Conservation (phyloP, 139 green algal genomes). For the Chlamydomonas schloesseri region DNA sequence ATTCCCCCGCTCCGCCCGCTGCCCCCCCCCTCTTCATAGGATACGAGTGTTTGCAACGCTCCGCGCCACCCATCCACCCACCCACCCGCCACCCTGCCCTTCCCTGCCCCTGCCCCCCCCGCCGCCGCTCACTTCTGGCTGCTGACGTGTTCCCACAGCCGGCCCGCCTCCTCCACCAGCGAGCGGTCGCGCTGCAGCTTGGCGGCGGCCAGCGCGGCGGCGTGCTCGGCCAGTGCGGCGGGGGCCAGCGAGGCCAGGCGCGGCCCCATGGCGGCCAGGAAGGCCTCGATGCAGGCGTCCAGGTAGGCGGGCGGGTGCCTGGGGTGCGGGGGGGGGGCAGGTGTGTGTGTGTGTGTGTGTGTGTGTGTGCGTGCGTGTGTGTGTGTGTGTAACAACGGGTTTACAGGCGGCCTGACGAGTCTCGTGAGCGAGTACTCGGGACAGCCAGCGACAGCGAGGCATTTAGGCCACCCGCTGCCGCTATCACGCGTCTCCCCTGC, state of each 20-base stretch:
- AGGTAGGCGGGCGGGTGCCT: constrained; percentile 53
- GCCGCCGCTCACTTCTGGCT: constrained; percentile 60
- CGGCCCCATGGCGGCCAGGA: constrained; percentile 74
- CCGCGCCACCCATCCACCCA: neutral
- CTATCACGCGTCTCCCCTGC: too few relatives aligned
- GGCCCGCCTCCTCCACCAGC: constrained; percentile 83
- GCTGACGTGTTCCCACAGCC: constrained; percentile 86
- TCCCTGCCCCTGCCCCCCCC: neutral
- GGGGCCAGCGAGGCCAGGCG: neutral
- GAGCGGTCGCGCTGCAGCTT: constrained; percentile 85
- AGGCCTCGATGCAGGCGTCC: constrained; percentile 84
- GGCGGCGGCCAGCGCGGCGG: constrained; percentile 69
- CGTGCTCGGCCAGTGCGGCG: constrained; percentile 83
- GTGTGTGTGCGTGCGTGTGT: too few relatives aligned
- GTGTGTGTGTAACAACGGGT: too few relatives aligned
- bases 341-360: too few relatives aligned
- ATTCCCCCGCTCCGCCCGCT: too few relatives aligned
- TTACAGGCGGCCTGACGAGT: too few relatives aligned
- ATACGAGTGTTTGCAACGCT: too few relatives aligned
- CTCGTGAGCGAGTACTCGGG: too few relatives aligned
- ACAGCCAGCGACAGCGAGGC: too few relatives aligned
- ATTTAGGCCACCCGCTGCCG: too few relatives aligned
- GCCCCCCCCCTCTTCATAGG: too few relatives aligned
- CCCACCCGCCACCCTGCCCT: neutral
- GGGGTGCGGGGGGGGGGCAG: neutral